phyloP scores from a whole-genome alignment of 768 basidiomycete genomes.

The Termitomyces sp. region DNA sequence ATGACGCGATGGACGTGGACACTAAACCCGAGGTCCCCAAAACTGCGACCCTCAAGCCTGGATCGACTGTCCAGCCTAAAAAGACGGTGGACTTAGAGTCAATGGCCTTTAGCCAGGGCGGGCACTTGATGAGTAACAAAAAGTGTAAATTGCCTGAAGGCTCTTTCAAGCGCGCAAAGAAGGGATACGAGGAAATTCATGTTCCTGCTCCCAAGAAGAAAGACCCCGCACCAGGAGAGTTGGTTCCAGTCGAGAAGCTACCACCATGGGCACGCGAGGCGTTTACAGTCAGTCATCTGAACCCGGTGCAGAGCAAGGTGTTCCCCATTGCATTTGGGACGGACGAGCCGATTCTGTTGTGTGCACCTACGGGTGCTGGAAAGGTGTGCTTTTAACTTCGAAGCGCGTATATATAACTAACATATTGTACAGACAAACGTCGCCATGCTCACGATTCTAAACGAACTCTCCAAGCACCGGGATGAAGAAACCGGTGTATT shows the following conservation, averaged over 20 bases:
- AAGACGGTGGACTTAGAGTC: slow-evolving; percentile 82
- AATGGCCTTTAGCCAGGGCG: slow-evolving; percentile 96
- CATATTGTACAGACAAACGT: slow-evolving; percentile 76
- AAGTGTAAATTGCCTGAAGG: slow-evolving; percentile 97
- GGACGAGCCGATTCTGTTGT: slow-evolving; percentile 91
- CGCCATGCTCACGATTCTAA: slow-evolving; percentile 91
- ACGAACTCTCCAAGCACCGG: slow-evolving; percentile 85
- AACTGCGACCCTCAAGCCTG: slow-evolving; percentile 83
- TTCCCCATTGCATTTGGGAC: slow-evolving; percentile 92
- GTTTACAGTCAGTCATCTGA: slow-evolving; percentile 77
- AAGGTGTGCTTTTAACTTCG: slow-evolving; percentile 63
- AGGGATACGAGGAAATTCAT: slow-evolving; percentile 97
- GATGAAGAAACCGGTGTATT: slow-evolving; percentile 74
- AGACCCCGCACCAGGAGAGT: slow-evolving; percentile 52
- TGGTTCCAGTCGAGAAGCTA: slow-evolving; percentile 65
- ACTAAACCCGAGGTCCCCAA: slow-evolving; percentile 60
- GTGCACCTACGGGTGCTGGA: slow-evolving; percentile 97
- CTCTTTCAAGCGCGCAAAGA: slow-evolving; percentile 93
- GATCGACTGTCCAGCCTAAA: slow-evolving; percentile 83
- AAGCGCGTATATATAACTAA: slow-evolving; percentile 9
- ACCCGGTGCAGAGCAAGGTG: slow-evolving; percentile 89
- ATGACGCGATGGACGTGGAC: slow-evolving; percentile 83
- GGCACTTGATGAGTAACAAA: slow-evolving; percentile 97
- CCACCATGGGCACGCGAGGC: slow-evolving; percentile 87
- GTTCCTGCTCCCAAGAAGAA: slow-evolving; percentile 89